A percentile compares a stretch with the other conserved stretches of the same genome.
phyloP scores from a whole-genome alignment of 176 grass and related monocot genomes.

The Elaeis guineensis region DNA sequence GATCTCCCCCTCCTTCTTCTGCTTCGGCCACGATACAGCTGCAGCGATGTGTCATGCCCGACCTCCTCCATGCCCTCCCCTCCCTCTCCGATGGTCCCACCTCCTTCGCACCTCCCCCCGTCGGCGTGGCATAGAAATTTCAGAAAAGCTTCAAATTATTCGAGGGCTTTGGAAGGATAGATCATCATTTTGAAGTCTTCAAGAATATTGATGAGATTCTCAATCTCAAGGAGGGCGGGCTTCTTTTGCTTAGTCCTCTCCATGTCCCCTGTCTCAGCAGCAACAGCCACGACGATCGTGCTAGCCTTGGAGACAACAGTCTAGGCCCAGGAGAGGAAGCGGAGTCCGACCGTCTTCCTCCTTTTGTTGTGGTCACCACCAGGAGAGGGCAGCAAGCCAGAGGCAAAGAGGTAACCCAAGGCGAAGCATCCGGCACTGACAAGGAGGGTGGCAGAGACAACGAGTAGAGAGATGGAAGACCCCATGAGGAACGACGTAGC shows the following conservation, averaged over 20 bases:
- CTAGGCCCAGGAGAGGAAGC: constrained; percentile 48
- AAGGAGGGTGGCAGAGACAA: constrained; percentile 30
- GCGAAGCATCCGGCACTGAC: constrained; percentile 79
- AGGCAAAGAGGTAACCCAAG: constrained; percentile 65
- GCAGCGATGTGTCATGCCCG: no score
- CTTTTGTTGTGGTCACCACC: constrained; percentile 44
- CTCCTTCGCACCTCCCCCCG: no score
- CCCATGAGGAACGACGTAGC: constrained; percentile 19
- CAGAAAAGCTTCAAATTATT: no score
- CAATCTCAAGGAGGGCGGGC: constrained; percentile 47
- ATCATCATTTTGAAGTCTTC: constrained; percentile 92
- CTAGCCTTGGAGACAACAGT: constrained; percentile 27
- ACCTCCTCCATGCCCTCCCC: no score
- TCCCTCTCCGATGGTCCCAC: no score
- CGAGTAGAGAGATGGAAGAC: constrained; percentile 21
- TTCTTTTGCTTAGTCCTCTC: constrained; percentile 19
- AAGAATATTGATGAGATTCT: constrained; percentile 78
- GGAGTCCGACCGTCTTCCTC: constrained; percentile 27
- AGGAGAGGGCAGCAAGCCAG: not conserved
- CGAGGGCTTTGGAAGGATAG: not conserved
- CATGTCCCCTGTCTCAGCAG: constrained; percentile 1
- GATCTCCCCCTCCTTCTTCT: no score
- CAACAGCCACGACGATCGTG: constrained; percentile 14
- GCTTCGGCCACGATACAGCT: no score
- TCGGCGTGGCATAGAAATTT: no score